Evolutionary conservation across 1,284 basidiomycete species (phyloP).

Genomic region (Somion occarium): DNA sequence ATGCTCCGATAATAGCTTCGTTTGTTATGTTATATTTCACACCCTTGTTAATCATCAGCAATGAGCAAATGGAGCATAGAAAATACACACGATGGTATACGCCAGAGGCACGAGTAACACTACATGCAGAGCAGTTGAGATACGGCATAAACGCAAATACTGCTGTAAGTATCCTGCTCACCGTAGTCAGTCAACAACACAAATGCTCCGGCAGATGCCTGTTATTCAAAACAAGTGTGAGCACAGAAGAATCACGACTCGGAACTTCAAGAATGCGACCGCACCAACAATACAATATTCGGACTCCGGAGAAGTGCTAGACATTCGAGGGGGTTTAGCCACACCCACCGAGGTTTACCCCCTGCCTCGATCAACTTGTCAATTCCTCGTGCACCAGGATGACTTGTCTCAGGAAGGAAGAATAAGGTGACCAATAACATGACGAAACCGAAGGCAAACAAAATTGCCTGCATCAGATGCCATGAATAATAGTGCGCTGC

Average conservation of each 20-base stretch:
- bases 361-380: constrained; percentile 29
- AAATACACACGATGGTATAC: constrained; percentile 31
- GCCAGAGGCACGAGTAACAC: constrained; percentile 35
- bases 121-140: too few species aligned
- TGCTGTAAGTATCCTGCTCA: constrained; percentile 18
- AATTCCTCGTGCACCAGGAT: constrained; percentile 44
- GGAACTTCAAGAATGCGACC: too few species aligned
- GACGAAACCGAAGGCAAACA: constrained; percentile 41
- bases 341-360: constrained; percentile 31
- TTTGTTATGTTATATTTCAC: constrained; percentile 54
- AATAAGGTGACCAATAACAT: constrained; percentile 41
- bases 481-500: constrained; percentile 56
- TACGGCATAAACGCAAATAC: too few species aligned
- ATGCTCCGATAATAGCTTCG: constrained; percentile 52
- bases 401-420: constrained; percentile 68
- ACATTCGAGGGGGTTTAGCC: constrained; percentile 54
- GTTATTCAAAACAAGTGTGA: background rate
- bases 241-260: too few species aligned
- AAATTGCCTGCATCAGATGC: constrained; percentile 54
- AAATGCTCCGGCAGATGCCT: constrained; percentile 39
- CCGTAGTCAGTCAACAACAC: constrained; percentile 40
- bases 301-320: constrained; percentile 50
- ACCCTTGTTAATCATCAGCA: constrained; percentile 33
- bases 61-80: background rate
- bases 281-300: constrained; percentile 48